Evolutionary conservation across 768 basidiomycete species (phyloP).

Genomic region (Sporobolomyces phaffii): DNA sequence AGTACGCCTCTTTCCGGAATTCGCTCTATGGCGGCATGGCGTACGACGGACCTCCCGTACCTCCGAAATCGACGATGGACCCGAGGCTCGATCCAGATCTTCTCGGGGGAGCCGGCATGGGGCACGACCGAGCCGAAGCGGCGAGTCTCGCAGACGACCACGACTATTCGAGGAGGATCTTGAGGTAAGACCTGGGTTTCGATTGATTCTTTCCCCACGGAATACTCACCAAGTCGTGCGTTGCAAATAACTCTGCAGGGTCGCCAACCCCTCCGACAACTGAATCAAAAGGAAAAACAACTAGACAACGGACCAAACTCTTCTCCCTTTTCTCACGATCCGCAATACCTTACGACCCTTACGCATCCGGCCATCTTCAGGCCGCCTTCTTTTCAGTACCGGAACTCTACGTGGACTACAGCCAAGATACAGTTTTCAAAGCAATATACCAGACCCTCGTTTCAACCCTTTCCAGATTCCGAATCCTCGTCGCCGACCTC

Average conservation of each 20-base stretch:
- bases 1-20: conserved; percentile 9
- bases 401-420: too few relatives aligned
- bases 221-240: neutral
- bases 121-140: conserved; percentile 1
- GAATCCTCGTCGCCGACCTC: too few relatives aligned
- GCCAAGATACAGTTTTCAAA: too few relatives aligned
- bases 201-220: neutral
- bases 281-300: neutral
- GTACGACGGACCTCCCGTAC: neutral
- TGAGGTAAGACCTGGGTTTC: conserved; percentile 23
- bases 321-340: too few relatives aligned
- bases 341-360: too few relatives aligned
- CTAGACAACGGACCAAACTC: too few relatives aligned
- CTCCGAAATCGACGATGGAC: neutral
- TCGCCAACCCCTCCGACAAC: conserved; percentile 29
- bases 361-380: too few relatives aligned
- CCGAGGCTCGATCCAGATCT: conserved; percentile 24
- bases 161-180: conserved; percentile 32
- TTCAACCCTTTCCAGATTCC: too few relatives aligned
- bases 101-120: neutral
- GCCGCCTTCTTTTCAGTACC: too few relatives aligned
- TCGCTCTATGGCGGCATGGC: conserved; percentile 18
- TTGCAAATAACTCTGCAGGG: neutral
- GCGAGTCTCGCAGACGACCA: conserved; percentile 27
- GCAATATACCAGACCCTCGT: too few relatives aligned